These are phyloP conservation scores for Curvularia hawaiiensis DNA, from an alignment of 2,329 filamentous ascomycete species.

Conservation along the genomic window DNA sequence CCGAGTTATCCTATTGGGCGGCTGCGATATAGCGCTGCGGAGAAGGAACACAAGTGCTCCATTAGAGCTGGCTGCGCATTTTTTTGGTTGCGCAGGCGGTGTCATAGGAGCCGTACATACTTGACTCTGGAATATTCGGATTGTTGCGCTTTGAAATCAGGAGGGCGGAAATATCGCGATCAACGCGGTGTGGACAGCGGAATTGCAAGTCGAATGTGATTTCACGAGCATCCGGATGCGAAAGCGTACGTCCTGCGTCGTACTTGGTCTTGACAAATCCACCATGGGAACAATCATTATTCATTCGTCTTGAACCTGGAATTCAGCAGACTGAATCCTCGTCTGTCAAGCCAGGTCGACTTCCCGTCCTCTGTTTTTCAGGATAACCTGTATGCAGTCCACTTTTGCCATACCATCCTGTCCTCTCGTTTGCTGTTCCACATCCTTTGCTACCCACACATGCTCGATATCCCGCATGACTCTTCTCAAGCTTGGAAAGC, in stretches of 20 bases:
- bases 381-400: conserved; percentile 42
- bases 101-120: conserved; percentile 82
- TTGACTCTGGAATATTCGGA: background rate
- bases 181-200: background rate
- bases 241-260: no score
- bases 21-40: conserved; percentile 66
- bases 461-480: conserved; percentile 38
- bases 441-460: conserved; percentile 38
- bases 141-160: background rate
- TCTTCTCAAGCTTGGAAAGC: conserved; percentile 33
- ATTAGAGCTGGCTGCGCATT: conserved; percentile 77
- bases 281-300: background rate
- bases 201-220: background rate
- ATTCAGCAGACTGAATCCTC: background rate
- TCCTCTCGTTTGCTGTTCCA: conserved; percentile 27
- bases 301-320: background rate
- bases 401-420: conserved; percentile 35
- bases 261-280: no score
- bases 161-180: background rate
- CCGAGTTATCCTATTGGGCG: conserved; percentile 41
- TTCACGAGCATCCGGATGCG: background rate
- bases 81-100: conserved; percentile 73
- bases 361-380: conserved; percentile 31
- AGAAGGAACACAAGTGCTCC: conserved; percentile 62
- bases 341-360: conserved; percentile 34